Evolutionary conservation across 2,329 filamentous ascomycete genomes (phyloP).

Genomic region (Colletotrichum gigasporum): DNA sequence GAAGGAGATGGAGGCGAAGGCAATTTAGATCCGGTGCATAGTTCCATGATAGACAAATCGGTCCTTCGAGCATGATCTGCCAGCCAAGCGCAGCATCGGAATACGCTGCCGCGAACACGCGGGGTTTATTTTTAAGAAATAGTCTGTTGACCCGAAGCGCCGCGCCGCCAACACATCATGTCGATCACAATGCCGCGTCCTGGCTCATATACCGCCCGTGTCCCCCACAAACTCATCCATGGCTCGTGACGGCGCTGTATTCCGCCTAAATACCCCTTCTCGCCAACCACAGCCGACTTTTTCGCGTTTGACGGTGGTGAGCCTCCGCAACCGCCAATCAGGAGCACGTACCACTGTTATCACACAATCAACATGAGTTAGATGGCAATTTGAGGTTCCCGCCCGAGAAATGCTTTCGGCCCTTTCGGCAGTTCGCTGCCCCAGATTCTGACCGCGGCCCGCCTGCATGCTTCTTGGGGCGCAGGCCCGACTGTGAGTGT

Average conservation of each 20-base stretch:
- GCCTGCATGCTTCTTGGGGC: background rate
- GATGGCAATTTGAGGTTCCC: too few relatives aligned
- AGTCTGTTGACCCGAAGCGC: too few relatives aligned
- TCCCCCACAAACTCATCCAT: background rate
- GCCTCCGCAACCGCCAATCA: background rate
- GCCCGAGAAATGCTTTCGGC: background rate
- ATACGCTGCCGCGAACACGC: too few relatives aligned
- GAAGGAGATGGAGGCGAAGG: slow-evolving; percentile 33
- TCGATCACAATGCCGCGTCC: background rate
- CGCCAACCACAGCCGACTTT: background rate
- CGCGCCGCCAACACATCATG: background rate
- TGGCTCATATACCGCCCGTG: background rate
- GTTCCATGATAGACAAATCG: too few relatives aligned
- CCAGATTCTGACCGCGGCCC: background rate
- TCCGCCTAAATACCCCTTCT: slow-evolving; percentile 4
- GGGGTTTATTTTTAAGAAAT: too few relatives aligned
- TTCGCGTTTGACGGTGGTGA: background rate
- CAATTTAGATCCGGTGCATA: too few relatives aligned
- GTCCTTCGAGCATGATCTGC: too few relatives aligned
- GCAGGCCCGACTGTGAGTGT: too few relatives aligned
- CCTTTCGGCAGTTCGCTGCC: background rate
- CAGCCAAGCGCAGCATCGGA: too few relatives aligned
- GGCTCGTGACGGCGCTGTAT: background rate
- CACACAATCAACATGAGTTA: background rate
- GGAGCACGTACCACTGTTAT: background rate